A percentile compares a stretch with the other conserved stretches of the same genome.
phyloP scores from a whole-genome alignment of 2,329 filamentous ascomycete genomes.

The Fusarium oxysporum region DNA sequence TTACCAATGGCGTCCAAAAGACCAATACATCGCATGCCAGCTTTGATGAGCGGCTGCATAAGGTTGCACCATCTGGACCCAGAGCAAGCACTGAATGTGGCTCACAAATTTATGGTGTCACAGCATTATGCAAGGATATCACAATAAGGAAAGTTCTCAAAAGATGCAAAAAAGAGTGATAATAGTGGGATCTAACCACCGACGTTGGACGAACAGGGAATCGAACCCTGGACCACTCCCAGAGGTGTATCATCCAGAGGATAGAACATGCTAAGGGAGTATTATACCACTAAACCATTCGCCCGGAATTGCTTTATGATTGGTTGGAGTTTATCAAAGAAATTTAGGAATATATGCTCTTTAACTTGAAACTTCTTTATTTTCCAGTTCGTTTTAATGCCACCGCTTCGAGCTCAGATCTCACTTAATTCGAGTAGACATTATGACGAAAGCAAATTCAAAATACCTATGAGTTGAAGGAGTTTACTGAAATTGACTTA shows the following conservation, averaged over 20 bases:
- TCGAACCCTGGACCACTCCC: conserved; percentile 40
- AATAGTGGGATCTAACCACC: conserved; percentile 11
- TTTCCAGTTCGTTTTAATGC: too few species aligned
- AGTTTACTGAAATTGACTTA: too few species aligned
- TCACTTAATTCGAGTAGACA: accelerated
- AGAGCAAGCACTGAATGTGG: too few species aligned
- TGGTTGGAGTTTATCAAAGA: accelerated
- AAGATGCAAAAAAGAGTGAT: background rate
- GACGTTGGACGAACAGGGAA: conserved; percentile 35
- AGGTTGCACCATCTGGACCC: too few species aligned
- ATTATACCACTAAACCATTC: conserved; percentile 42
- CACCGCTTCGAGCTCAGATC: background rate
- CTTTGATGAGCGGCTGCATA: too few species aligned
- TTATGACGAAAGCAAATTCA: accelerated
- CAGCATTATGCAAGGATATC: background rate
- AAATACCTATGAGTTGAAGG: too few species aligned
- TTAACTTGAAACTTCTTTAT: accelerated
- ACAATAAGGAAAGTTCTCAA: background rate
- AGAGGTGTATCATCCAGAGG: background rate
- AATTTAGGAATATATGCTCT: accelerated
- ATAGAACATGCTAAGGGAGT: conserved; percentile 31
- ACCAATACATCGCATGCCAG: too few species aligned
- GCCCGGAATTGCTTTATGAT: conserved; percentile 10
- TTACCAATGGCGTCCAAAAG: too few species aligned
- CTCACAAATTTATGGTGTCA: background rate